Evolutionary conservation across 1,284 basidiomycete genomes (phyloP), one percentile per base, ranked within the genome.

Genomic region (Moesziomyces globuligerus): DNA sequence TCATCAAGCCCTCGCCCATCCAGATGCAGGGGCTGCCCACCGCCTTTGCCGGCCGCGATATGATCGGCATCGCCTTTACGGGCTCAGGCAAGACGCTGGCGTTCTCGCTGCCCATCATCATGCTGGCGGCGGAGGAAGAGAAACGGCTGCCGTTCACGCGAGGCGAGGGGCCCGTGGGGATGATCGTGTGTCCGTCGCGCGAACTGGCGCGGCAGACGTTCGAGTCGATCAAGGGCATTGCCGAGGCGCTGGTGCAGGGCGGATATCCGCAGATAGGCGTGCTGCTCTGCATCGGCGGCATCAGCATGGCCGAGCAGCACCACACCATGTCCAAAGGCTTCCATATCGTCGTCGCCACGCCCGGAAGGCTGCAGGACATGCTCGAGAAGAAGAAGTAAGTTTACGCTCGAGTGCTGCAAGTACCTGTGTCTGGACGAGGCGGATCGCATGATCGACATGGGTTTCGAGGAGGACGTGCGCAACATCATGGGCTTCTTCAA

Each of bases 401-500:
- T 98, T 77, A 92, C 90, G 2, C 90, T 98, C 73, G 90, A 93
- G 60, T 90, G 90, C 73, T 84, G 82, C 79, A 86, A 85, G 72
- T 98, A 90, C 83, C 85, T 98, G 5, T 98, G 94, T 81, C 93
- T 99, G 89, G 96, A 99, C 84, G 96, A 99, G 84, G 96, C 96
- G 0, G 96, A 98, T 84, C 86, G 96, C 48, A 98, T 99, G 96
- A 95, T 99, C 70, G 96, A 98, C 80, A 87, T 98, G 83, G 96
- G 95, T 0, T 99, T 99, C 77, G 96, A 98, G 83, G 96, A 98
- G 56, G 95, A 98, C 78, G 94, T 99, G 25, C 87, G 95, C 57
- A 95, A 94, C 79, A 96, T 99, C 78, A 97, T 98, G 93, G 93
- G 91, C 73, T 97, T 93, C 83, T 98, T 98, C 87, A 94, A 91